Conservation (phyloP, 805 yeast genomes). For the Yamadazyma philogaea region DNA sequence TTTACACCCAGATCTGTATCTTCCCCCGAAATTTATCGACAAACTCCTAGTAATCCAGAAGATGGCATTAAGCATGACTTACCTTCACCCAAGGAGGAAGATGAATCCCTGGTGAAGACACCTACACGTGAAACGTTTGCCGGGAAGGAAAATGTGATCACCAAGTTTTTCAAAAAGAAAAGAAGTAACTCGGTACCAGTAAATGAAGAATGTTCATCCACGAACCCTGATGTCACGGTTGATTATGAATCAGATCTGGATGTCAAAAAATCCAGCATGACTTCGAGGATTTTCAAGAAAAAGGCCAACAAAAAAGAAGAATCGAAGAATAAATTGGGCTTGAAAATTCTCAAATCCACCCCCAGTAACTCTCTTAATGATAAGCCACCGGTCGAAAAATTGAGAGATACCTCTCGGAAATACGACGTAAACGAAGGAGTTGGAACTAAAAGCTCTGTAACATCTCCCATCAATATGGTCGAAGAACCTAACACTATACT, state of each 20-base stretch:
- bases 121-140: constrained; percentile 8
- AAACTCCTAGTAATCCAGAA: not conserved
- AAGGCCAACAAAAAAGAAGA: constrained; percentile 16
- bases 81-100: not conserved
- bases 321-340: constrained; percentile 14
- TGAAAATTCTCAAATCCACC: constrained; percentile 11
- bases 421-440: constrained; percentile 2
- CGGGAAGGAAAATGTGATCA: constrained; percentile 39
- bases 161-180: constrained; percentile 39
- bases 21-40: constrained; percentile 28
- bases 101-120: not conserved
- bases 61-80: not conserved
- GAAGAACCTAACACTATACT: not conserved
- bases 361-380: constrained; percentile 12
- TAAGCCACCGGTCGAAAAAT: constrained; percentile 4
- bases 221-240: constrained; percentile 19
- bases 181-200: constrained; percentile 18
- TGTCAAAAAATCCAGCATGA: constrained; percentile 3
- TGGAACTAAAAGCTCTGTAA: not conserved
- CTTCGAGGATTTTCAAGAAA: constrained; percentile 19
- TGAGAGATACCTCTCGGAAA: not conserved
- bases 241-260: constrained; percentile 25
- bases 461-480: not conserved
- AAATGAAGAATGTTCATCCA: constrained; percentile 5
- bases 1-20: constrained; percentile 30